Evolutionary conservation across 2,329 filamentous ascomycete species (phyloP).

Genomic region (Stylonectria norvegica): DNA sequence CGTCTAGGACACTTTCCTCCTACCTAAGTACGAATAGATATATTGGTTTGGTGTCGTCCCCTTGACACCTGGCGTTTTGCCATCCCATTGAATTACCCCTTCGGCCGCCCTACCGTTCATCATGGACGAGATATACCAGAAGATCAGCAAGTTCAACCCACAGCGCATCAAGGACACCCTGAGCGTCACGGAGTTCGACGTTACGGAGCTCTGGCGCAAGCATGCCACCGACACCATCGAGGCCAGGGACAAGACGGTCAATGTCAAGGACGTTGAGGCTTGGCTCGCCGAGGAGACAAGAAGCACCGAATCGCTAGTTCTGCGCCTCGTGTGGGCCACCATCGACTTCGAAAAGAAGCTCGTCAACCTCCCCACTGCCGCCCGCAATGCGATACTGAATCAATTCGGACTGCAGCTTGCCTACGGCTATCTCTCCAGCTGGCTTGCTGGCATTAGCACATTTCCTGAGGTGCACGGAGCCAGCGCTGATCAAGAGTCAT

Average conservation of each 20-base stretch:
- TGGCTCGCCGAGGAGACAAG: conserved; percentile 25
- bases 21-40: no score
- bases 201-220: conserved; percentile 29
- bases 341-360: conserved; percentile 20
- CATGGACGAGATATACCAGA: conserved; percentile 34
- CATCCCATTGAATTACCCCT: no score
- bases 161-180: conserved; percentile 15
- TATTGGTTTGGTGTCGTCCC: no score
- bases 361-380: conserved; percentile 24
- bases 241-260: conserved; percentile 7
- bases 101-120: no score
- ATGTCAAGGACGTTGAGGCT: conserved; percentile 5
- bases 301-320: conserved; percentile 22
- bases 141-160: conserved; percentile 26
- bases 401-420: conserved; percentile 31
- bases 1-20: no score
- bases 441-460: conserved; percentile 32
- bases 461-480: conserved; percentile 22
- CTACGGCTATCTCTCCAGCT: conserved; percentile 32
- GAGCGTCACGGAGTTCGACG: conserved; percentile 21
- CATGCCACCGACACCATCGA: conserved; percentile 17
- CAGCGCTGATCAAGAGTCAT: no score
- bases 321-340: conserved; percentile 29
- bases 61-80: no score
- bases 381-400: conserved; percentile 20